Conservation (phyloP, 2,329 filamentous ascomycete genomes). For the Colletotrichum kahawae region DNA sequence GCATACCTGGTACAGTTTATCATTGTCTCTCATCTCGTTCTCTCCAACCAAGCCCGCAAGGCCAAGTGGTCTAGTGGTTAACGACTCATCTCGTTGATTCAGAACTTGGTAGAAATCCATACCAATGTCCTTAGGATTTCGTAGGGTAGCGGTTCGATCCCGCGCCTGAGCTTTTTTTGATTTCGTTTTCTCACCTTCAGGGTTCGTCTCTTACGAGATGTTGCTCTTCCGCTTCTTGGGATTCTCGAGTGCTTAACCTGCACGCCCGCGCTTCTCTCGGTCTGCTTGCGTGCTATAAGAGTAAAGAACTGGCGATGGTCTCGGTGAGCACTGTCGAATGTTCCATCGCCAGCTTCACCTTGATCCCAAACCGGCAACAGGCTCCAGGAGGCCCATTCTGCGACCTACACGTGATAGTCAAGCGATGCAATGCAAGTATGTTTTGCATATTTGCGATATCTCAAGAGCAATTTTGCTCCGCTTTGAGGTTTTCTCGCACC, state of each 20-base stretch:
- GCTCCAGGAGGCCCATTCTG: constrained; percentile 12
- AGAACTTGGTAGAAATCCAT: background rate
- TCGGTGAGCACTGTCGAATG: background rate
- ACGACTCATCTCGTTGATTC: background rate
- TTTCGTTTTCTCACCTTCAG: background rate
- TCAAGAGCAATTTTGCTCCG: constrained; percentile 11
- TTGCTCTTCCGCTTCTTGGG: background rate
- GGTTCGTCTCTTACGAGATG: background rate
- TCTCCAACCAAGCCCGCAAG: background rate
- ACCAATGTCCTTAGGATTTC: background rate
- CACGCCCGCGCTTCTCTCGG: too few relatives aligned
- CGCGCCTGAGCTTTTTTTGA: background rate
- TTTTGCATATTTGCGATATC: constrained; percentile 22
- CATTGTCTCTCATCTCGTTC: background rate
- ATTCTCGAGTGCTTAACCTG: background rate
- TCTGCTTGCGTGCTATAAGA: too few relatives aligned
- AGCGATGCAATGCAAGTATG: constrained; percentile 18
- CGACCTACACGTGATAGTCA: constrained; percentile 17
- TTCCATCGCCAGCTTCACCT: background rate
- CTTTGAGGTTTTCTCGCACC: background rate
- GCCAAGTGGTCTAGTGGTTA: background rate
- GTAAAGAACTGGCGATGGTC: background rate
- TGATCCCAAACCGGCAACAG: background rate
- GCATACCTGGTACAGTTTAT: background rate
- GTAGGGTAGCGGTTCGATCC: background rate